Conservation (phyloP, 164 flowering plant genomes). For the Chloranthus sessilifolius region DNA sequence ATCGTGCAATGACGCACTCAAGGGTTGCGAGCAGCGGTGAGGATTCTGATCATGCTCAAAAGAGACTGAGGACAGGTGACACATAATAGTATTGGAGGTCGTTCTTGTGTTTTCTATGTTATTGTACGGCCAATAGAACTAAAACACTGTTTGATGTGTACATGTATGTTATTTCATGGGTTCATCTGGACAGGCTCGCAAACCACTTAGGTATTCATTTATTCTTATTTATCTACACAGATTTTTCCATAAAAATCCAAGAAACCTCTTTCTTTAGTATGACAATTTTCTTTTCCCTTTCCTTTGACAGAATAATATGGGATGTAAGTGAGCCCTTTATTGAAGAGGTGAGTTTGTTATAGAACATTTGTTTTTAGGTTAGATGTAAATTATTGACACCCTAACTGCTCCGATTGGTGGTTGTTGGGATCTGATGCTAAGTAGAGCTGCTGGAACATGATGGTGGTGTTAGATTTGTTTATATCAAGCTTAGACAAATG, state of each 20-base stretch:
- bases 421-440: too few relatives aligned
- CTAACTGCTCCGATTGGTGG: too few relatives aligned
- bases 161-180: conserved; percentile 37
- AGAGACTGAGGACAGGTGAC: conserved; percentile 56
- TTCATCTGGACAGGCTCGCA: conserved; percentile 17
- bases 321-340: too few relatives aligned
- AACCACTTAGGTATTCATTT: conserved; percentile 21
- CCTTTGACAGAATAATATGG: too few relatives aligned
- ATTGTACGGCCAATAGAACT: conserved; percentile 16
- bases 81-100: neutral
- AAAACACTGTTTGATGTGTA: conserved; percentile 30
- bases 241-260: conserved; percentile 33
- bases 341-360: too few relatives aligned
- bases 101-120: neutral
- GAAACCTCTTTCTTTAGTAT: conserved; percentile 43
- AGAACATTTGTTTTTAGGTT: too few relatives aligned
- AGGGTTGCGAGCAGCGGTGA: conserved; percentile 33
- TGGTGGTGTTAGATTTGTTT: too few relatives aligned
- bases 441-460: too few relatives aligned
- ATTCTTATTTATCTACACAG: conserved; percentile 17
- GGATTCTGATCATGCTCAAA: conserved; percentile 51
- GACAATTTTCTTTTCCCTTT: too few relatives aligned
- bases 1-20: conserved; percentile 32
- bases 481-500: too few relatives aligned
- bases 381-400: too few relatives aligned